Percentiles rank a stretch among this genome's conserved stretches.
Conservation (phyloP, 345 rosid species). For the Salix suchowensis region DNA sequence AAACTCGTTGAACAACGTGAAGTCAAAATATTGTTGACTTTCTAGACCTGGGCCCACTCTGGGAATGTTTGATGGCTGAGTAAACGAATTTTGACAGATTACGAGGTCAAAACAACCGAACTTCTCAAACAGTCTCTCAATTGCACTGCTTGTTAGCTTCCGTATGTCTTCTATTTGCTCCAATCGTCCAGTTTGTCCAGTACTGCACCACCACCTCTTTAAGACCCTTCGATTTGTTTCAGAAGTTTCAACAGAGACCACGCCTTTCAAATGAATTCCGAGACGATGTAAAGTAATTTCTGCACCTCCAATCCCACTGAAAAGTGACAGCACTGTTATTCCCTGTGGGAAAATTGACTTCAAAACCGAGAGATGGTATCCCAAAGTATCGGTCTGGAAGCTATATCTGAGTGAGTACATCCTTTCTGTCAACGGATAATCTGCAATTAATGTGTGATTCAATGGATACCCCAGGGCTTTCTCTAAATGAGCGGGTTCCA, state of each 20-base stretch:
- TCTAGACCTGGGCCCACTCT: slow-evolving; percentile 3
- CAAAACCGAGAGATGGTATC: slow-evolving; percentile 77
- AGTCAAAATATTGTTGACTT: slow-evolving; percentile 42
- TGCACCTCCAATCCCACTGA: slow-evolving; percentile 78
- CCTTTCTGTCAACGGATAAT: slow-evolving; percentile 41
- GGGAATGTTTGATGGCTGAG: slow-evolving; percentile 22
- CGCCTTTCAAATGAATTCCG: slow-evolving; percentile 61
- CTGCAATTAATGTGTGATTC: slow-evolving; percentile 52
- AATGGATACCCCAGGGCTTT: slow-evolving; percentile 70
- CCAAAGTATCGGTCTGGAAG: slow-evolving; percentile 82
- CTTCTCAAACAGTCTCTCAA: slow-evolving; percentile 41
- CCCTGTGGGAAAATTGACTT: slow-evolving; percentile 66
- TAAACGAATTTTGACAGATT: slow-evolving; percentile 66
- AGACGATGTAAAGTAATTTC: slow-evolving; percentile 63
- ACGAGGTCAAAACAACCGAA: slow-evolving; percentile 67
- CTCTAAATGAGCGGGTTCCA: slow-evolving; percentile 64
- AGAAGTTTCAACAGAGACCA: slow-evolving; percentile 61
- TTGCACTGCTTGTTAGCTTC: slow-evolving; percentile 51
- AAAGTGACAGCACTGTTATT: slow-evolving; percentile 64
- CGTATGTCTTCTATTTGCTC: slow-evolving; percentile 61
- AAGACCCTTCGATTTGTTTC: slow-evolving; percentile 56
- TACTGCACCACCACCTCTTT: slow-evolving; percentile 67
- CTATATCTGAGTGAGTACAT: slow-evolving; percentile 48
- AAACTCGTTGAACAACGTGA: slow-evolving; percentile 59
- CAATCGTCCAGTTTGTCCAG: slow-evolving; percentile 71